Evolutionary conservation across 78 protist species (phyloP), one percentile per base, ranked within the genome.

Genomic region (Chrysochromulina tobinii): DNA sequence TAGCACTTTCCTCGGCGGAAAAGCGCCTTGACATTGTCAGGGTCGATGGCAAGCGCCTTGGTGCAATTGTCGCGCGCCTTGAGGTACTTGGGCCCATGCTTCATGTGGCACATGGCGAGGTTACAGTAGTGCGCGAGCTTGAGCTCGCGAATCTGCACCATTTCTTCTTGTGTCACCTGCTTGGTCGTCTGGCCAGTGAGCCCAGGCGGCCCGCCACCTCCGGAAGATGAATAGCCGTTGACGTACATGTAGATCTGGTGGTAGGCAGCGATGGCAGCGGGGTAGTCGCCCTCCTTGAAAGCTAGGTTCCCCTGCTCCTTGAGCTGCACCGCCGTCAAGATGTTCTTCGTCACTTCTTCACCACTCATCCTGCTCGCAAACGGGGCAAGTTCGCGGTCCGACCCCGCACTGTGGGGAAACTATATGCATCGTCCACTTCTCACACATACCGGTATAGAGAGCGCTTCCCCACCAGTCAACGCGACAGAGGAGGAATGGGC

Each of bases 241-340:
- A 79, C 87, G 50, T 54, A 79, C 87, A 79, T 50, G 87, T 23
- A 79, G 61, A 79, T 79, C 64, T 79, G n/a, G 59, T 79, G 87
- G 51, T 54, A 79, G 7, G 61, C 87, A 9, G 12, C 48, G 15
- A 79, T 54, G 3, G 87, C 87, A 12, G 4, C 48, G 11, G 0
- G 0, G 18, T 54, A 53, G 50, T 79, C 61, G n/a, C 87, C 87
- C 3, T 7, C 48, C 87, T 79, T 53, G 61, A 79, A 79, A 48
- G 0, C 25, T 18, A 0, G 48, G 3, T 79, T 79, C 48, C 87
- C 87, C 48, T 18, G 64, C 64, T 79, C 87, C 48, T 54, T 54
- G 3, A 79, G 85, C 85, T 0, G 21, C 27, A 3, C 0, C 4
- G 85, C 85, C 27, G 50, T 50, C 23, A 25, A 58, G 14, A 77